Conservation (phyloP, 192 early-diverging fungal genomes). For the Mortierella antarctica region DNA sequence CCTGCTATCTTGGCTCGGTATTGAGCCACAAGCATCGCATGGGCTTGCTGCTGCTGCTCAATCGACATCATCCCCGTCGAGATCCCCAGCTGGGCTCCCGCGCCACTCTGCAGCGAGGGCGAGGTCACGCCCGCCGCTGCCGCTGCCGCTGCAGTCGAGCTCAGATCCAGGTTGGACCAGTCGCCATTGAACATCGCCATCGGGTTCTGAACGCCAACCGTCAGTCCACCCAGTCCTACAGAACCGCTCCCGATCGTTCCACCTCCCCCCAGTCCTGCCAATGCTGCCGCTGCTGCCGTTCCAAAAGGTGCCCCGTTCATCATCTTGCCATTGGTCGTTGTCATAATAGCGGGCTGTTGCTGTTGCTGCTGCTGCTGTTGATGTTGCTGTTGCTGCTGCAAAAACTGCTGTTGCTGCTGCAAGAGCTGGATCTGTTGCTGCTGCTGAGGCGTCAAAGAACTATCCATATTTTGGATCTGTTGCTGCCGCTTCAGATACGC, state of each 20-base stretch:
- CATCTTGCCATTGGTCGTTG: constrained; percentile 54
- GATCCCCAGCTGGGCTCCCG: constrained; percentile 34
- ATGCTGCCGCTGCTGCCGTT: constrained; percentile 11
- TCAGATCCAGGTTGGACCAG: constrained; percentile 51
- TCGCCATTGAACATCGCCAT: constrained; percentile 54
- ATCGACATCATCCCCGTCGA: constrained; percentile 51
- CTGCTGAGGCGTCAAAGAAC: constrained; percentile 41
- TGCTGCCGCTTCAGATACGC: constrained; percentile 49
- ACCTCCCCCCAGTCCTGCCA: constrained; percentile 22
- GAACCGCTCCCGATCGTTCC: constrained; percentile 19
- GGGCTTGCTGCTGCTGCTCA: constrained; percentile 49
- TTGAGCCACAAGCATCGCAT: constrained; percentile 44
- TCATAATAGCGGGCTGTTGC: constrained; percentile 44
- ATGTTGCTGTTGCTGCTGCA: constrained; percentile 38
- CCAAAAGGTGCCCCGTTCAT: constrained; percentile 42
- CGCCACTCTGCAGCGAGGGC: constrained; percentile 19
- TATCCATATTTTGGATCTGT: constrained; percentile 52
- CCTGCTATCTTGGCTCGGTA: constrained; percentile 50
- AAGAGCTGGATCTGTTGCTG: constrained; percentile 43
- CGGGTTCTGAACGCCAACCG: constrained; percentile 48
- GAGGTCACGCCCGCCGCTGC: constrained; percentile 43
- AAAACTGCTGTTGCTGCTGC: constrained; percentile 42
- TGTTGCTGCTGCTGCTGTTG: constrained; percentile 45
- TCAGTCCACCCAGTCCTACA: constrained; percentile 11
- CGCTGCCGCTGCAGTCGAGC: constrained; percentile 43